These are phyloP conservation scores for Ceratocystis eucalypticola DNA, from an alignment of 2,329 filamentous ascomycete genomes.

Conservation along the genomic window DNA sequence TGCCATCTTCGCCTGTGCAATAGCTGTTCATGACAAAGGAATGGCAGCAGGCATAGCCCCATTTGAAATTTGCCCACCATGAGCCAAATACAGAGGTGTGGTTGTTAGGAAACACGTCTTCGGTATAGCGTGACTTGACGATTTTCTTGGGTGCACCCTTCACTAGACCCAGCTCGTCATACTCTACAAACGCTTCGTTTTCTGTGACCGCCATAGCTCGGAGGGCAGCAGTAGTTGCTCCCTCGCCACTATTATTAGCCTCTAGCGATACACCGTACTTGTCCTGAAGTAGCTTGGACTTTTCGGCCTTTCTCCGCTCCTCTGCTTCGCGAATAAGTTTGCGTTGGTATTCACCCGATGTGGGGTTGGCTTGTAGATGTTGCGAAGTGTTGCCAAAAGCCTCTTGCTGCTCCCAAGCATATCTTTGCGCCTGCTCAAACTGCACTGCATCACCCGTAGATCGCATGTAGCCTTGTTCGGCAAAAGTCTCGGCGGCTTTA, in stretches of 20 bases:
- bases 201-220: constrained; percentile 58
- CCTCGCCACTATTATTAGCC: constrained; percentile 35
- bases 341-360: constrained; percentile 70
- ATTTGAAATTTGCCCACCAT: constrained; percentile 92
- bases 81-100: constrained; percentile 90
- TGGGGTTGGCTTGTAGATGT: constrained; percentile 93
- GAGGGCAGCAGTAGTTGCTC: constrained; percentile 35
- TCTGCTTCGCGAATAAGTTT: constrained; percentile 67
- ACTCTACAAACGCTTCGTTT: constrained; percentile 81
- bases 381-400: constrained; percentile 61
- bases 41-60: constrained; percentile 94
- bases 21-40: constrained; percentile 93
- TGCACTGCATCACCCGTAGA: constrained; percentile 83
- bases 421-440: constrained; percentile 76
- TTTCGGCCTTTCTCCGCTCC: constrained; percentile 52
- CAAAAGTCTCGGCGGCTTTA: constrained; percentile 67
- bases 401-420: constrained; percentile 94
- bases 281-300: constrained; percentile 57
- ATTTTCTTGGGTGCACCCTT: constrained; percentile 70
- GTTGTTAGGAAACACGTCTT: constrained; percentile 80
- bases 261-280: constrained; percentile 91
- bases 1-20: constrained; percentile 86
- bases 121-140: constrained; percentile 79
- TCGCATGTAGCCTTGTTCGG: constrained; percentile 84
- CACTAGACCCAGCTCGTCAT: constrained; percentile 77